phyloP scores from a whole-genome alignment of 768 basidiomycete species.

The Russula compacta region DNA sequence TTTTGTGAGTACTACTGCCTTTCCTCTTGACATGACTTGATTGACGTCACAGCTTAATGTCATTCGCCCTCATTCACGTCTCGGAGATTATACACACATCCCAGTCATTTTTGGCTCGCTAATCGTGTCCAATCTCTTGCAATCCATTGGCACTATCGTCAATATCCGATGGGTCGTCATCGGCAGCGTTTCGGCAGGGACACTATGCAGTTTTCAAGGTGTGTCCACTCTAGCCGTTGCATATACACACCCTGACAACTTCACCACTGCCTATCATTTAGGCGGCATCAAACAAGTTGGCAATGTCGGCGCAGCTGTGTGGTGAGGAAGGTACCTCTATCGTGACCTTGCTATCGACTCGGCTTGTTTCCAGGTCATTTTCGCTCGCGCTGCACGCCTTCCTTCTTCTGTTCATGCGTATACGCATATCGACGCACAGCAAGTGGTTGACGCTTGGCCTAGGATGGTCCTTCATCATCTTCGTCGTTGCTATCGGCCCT shows the following conservation, averaged over 20 bases:
- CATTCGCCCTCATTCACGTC: slow-evolving; percentile 15
- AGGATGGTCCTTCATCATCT: slow-evolving; percentile 31
- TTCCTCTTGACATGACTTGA: background rate
- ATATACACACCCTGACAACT: background rate
- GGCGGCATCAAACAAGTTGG: slow-evolving; percentile 35
- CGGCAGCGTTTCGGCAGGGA: slow-evolving; percentile 22
- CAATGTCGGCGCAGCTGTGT: slow-evolving; percentile 36
- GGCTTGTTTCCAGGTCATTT: slow-evolving; percentile 26
- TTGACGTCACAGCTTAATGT: slow-evolving; percentile 18
- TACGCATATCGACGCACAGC: slow-evolving; percentile 18
- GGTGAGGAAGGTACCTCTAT: slow-evolving; percentile 23
- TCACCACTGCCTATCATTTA: background rate
- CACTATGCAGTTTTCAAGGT: slow-evolving; percentile 26
- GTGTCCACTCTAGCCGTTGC: background rate
- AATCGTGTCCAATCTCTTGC: slow-evolving; percentile 27
- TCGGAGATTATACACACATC: slow-evolving; percentile 23
- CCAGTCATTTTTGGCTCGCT: slow-evolving; percentile 27
- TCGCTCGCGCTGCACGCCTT: slow-evolving; percentile 29
- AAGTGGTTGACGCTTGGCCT: slow-evolving; percentile 25
- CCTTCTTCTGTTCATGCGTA: slow-evolving; percentile 35
- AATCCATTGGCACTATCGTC: slow-evolving; percentile 28
- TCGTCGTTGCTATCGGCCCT: slow-evolving; percentile 33
- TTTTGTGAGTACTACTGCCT: slow-evolving; percentile 12
- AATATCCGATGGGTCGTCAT: slow-evolving; percentile 26
- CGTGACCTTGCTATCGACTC: slow-evolving; percentile 21